Conservation (phyloP, 1,139 yeast genomes). For the Geotrichum aggregatum region DNA sequence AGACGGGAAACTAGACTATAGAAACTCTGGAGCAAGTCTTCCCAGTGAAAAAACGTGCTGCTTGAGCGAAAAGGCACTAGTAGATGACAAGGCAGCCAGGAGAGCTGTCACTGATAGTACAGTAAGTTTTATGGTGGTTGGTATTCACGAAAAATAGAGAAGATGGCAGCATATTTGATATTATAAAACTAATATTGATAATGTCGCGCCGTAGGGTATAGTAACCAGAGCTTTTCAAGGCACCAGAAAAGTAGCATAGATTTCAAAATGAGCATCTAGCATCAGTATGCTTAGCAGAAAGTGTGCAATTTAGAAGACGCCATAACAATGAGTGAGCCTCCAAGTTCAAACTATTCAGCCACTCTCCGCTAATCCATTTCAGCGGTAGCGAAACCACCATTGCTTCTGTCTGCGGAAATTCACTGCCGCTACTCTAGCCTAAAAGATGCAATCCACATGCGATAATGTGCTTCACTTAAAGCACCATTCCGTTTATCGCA, state of each 20-base stretch:
- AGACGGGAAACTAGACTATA: conserved; percentile 3
- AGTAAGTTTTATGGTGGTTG: conserved; percentile 2
- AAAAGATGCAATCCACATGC: too few species aligned
- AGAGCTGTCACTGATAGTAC: conserved; percentile 3
- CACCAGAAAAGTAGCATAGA: too few species aligned
- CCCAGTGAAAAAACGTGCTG: neutral
- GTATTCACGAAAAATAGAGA: neutral
- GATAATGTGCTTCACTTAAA: too few species aligned
- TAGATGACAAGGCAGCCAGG: neutral
- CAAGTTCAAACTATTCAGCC: conserved; percentile 49
- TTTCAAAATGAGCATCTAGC: too few species aligned
- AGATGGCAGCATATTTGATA: neutral
- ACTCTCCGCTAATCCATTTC: conserved; percentile 43
- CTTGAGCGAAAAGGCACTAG: conserved; percentile 2
- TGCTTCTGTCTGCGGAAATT: too few species aligned
- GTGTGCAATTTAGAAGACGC: conserved; percentile 66
- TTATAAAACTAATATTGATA: too few species aligned
- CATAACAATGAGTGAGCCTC: conserved; percentile 51
- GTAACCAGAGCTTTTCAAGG: too few species aligned
- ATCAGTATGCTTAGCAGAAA: conserved; percentile 56
- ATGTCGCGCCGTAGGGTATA: too few species aligned
- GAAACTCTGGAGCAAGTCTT: conserved; percentile 2
- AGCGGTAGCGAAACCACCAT: too few species aligned
- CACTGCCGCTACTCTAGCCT: too few species aligned
- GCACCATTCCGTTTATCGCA: too few species aligned